Evolutionary conservation across 306 rosid species (phyloP).

Genomic region (Medicago ruthenica): DNA sequence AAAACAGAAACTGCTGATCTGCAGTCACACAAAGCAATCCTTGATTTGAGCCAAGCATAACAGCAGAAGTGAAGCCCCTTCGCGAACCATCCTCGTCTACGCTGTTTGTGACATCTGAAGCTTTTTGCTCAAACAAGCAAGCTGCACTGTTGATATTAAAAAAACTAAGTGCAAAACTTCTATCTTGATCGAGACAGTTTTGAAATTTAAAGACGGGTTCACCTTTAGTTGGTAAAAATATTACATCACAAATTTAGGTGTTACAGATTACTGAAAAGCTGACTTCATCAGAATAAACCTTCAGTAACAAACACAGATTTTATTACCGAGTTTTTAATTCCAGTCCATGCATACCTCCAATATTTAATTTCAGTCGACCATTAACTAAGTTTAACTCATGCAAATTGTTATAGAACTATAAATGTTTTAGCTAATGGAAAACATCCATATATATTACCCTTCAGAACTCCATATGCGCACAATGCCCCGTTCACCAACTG

Average conservation of each 20-base stretch:
- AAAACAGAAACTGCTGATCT: conserved; percentile 90
- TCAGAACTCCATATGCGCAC: conserved; percentile 92
- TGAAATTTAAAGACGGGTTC: not conserved
- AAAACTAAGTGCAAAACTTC: conserved; percentile 35
- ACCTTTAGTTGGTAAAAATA: conserved; percentile 4
- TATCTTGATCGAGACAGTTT: conserved; percentile 12
- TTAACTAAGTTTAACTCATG: not conserved
- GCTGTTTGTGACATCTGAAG: conserved; percentile 71
- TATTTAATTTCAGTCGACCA: conserved; percentile 14
- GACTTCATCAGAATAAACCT: conserved; percentile 7
- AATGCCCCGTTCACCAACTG: conserved; percentile 91
- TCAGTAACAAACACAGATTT: not conserved
- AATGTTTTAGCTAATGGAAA: conserved; percentile 24
- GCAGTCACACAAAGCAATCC: conserved; percentile 96
- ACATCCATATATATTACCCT: conserved; percentile 58
- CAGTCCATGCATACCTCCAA: not conserved
- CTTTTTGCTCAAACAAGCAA: conserved; percentile 89
- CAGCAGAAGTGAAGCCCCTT: conserved; percentile 87
- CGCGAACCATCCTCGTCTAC: conserved; percentile 62
- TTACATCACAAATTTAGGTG: conserved; percentile 8
- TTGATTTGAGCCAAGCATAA: conserved; percentile 69
- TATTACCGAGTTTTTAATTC: not conserved
- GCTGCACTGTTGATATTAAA: conserved; percentile 69
- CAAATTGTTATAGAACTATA: conserved; percentile 20
- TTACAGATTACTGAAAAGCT: conserved; percentile 4